phyloP scores from a whole-genome alignment of 2,329 filamentous ascomycete genomes.

The Rhexocercosporidium sp. region DNA sequence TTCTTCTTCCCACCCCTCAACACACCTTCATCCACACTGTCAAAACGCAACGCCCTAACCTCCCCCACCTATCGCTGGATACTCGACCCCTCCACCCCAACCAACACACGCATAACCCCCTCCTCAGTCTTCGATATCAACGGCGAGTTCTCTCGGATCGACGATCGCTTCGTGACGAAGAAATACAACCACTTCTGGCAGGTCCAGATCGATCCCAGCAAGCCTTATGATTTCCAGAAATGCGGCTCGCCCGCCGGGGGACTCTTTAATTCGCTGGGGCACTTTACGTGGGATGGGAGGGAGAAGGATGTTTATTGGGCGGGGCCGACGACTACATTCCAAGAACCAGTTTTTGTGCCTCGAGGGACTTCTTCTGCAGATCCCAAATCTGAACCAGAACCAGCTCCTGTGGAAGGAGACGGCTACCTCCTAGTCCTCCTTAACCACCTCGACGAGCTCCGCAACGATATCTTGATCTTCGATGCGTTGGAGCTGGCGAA shows the following conservation, averaged over 20 bases:
- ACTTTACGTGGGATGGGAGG: conserved; percentile 30
- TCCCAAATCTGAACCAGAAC: too few species aligned
- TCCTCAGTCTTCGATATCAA: conserved; percentile 26
- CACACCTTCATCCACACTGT: conserved; percentile 29
- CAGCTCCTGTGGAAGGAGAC: conserved; percentile 37
- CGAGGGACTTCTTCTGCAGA: conserved; percentile 9
- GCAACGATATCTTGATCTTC: conserved; percentile 45
- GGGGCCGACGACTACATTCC: conserved; percentile 39
- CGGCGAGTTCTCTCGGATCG: conserved; percentile 35
- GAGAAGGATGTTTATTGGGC: conserved; percentile 37
- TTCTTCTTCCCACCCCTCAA: conserved; percentile 33
- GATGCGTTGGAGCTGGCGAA: conserved; percentile 41
- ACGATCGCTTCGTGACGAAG: conserved; percentile 31
- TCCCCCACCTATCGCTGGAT: conserved; percentile 41
- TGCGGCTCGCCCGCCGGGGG: conserved; percentile 35
- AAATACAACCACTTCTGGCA: conserved; percentile 36
- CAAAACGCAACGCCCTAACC: conserved; percentile 36
- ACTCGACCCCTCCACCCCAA: conserved; percentile 38
- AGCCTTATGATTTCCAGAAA: conserved; percentile 33
- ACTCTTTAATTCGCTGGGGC: conserved; percentile 33
- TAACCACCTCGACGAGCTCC: conserved; percentile 47
- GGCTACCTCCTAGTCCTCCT: conserved; percentile 42
- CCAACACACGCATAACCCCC: conserved; percentile 28
- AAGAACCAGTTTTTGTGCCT: conserved; percentile 42
- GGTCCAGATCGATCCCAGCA: conserved; percentile 30